Base-by-base conservation (phyloP, 2,329 filamentous ascomycete genomes). In the Canariomyces notabilis region DNA sequence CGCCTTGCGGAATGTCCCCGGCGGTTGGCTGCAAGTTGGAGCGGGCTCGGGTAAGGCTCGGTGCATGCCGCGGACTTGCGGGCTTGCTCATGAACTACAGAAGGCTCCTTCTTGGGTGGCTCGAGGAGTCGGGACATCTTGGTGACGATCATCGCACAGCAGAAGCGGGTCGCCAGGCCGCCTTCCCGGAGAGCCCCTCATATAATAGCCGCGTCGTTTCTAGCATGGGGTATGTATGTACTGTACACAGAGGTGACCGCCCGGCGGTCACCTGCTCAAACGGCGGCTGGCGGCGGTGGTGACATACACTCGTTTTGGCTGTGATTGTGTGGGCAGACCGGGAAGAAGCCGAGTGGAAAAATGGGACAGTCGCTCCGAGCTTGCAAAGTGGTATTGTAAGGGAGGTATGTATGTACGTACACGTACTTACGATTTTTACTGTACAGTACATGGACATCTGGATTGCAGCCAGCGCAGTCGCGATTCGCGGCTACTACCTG, bases 141-240 rank as follows among this genome's bases (percentile, higher is more conserved):
- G 44, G 36, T 41, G 33, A 36, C 43, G 35, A 37, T 20, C 34
- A 42, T 53, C 33, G 45, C 50, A 55, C 54, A 46, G 26, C 50
- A 55, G 54, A 40, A 38, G 44, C 51, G 51, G 48, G 49, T 48
- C 48, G 48, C 50, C 49, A 55, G 45, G 49, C 49, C 48, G 53
- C 49, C 46, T 47, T 43, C 41, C 43, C 44, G 31, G 33, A 22
- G 45, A 31, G 20, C 32, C n/a, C 15, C 16, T 31, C 22, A 22
- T 22, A 38, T 16, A 26, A 39, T 36, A 19, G 37, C 33, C 46
- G 49, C 37, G 35, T 42, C 46, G 42, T 46, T 38, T 48, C 36
- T 29, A 21, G 47, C 33, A 22, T 16, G 37, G 39, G 29, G 34
- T 26, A n/a, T 14, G 5, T 19, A 19, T n/a, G n/a, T n/a, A n/a